Conservation (phyloP, 768 basidiomycete genomes). For the Multifurca ochricompacta region DNA sequence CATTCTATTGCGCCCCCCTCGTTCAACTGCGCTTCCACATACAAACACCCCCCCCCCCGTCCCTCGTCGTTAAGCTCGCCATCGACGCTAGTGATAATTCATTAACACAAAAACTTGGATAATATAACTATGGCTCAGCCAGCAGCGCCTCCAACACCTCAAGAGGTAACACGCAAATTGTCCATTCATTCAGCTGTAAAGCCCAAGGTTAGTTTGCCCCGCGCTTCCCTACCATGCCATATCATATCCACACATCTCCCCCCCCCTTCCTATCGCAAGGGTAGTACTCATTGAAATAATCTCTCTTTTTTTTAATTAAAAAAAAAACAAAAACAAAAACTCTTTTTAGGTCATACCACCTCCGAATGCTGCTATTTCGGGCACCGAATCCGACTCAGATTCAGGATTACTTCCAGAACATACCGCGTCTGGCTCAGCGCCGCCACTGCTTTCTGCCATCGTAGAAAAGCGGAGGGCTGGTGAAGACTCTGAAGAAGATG, state of each 20-base stretch:
- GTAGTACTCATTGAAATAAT: too few species aligned
- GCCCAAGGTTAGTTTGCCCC: slow-evolving; percentile 31
- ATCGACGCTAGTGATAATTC: neutral
- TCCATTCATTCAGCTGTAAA: slow-evolving; percentile 61
- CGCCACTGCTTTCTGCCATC: slow-evolving; percentile 49
- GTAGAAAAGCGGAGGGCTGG: slow-evolving; percentile 52
- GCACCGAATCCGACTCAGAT: slow-evolving; percentile 85
- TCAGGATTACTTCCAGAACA: slow-evolving; percentile 51
- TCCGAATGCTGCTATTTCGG: slow-evolving; percentile 42
- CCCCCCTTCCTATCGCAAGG: too few species aligned
- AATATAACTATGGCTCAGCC: slow-evolving; percentile 22
- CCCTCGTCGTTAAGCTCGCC: slow-evolving; percentile 8
- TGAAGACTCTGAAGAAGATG: slow-evolving; percentile 54
- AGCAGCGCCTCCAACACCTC: slow-evolving; percentile 68
- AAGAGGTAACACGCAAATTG: slow-evolving; percentile 81
- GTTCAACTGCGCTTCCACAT: slow-evolving; percentile 1
- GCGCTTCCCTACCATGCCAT: slow-evolving; percentile 18
- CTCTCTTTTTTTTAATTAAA: neutral
- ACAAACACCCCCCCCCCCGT: neutral
- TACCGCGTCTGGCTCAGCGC: slow-evolving; percentile 12
- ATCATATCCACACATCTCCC: neutral
- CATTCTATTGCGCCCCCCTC: neutral
- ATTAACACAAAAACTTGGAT: neutral
- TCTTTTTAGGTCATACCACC: slow-evolving; percentile 25
- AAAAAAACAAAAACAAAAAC: too few species aligned